phyloP scores from a whole-genome alignment of 2,329 filamentous ascomycete species.

The Cladophialophora psammophila region DNA sequence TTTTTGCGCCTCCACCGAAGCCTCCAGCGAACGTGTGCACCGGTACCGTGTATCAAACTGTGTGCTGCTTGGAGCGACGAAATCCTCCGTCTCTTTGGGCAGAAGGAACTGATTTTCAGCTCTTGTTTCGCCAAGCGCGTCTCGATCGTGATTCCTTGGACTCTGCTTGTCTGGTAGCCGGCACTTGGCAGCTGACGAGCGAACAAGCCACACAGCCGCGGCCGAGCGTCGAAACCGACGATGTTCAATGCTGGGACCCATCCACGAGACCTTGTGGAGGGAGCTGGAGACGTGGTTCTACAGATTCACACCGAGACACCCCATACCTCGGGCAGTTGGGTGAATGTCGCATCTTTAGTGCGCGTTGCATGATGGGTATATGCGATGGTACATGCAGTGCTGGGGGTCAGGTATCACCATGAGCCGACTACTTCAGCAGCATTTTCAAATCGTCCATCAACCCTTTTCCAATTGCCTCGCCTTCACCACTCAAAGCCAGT shows the following conservation, averaged over 20 bases:
- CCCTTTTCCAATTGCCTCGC: background rate
- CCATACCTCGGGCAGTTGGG: no score
- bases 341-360: no score
- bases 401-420: no score
- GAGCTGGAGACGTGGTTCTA: background rate
- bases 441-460: slow-evolving; percentile 2
- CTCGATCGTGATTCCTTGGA: background rate
- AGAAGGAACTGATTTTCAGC: background rate
- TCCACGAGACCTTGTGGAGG: background rate
- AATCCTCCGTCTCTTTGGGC: background rate
- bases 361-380: background rate
- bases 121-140: background rate
- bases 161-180: background rate
- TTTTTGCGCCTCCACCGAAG: no score
- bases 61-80: background rate
- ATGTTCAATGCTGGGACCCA: background rate
- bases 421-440: background rate
- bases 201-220: slow-evolving; percentile 1
- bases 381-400: background rate
- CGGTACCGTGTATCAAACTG: background rate
- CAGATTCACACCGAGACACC: no score
- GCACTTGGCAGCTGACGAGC: slow-evolving; percentile 16
- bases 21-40: background rate
- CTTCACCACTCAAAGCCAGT: background rate
- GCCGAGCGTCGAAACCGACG: background rate